Evolutionary conservation across 1,139 yeast species (phyloP), one percentile per base, ranked within the genome.

Genomic region (Kurtzmaniella quercitrusa): DNA sequence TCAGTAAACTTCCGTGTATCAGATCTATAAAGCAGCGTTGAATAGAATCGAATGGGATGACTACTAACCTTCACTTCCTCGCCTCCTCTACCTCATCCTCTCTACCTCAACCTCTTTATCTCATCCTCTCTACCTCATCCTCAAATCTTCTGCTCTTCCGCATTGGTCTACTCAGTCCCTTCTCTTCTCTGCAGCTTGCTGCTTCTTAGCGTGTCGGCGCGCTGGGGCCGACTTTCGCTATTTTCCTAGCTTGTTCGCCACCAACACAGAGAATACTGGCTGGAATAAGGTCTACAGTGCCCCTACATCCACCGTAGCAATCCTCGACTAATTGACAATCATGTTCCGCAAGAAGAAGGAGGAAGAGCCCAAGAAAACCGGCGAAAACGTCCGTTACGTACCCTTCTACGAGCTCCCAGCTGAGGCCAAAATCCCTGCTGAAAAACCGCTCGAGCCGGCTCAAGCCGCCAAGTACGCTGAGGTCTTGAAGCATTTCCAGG

Each of bases 401-500:
- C 93, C 94, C 1, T 83, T 85, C 54, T 66, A 63, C 9, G 54
- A 54, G 1, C 79, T 86, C 1, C 75, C 84, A 3, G 46, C 57
- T 1, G 60, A 62, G 27, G 66, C 85, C 34, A 60, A 58, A 36
- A 76, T 81, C 3, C 93, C 93, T 0, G 57, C 60, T 38, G 77
- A 72, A 16, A 60, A 60, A 6, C 62, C 68, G 41, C 68, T 91
- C 40, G 69, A 77, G 1, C 59, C 60, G 1, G 82, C 76, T 17
- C 85, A 93, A 62, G 60, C 70, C 46, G 62, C 59, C 15, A 84
- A 81, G 65, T 91, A 84, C 56, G 55, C 67, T 15, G 60, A 63
- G 19, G 87, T 90, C 1, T 67, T 83, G 43, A 60, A 66, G 38
- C 80, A 86, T 62, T 85, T 89, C 60, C 69, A 69, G 45, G 62